Conservation (phyloP, 2,329 filamentous ascomycete species). For the Botrytis tulipae region DNA sequence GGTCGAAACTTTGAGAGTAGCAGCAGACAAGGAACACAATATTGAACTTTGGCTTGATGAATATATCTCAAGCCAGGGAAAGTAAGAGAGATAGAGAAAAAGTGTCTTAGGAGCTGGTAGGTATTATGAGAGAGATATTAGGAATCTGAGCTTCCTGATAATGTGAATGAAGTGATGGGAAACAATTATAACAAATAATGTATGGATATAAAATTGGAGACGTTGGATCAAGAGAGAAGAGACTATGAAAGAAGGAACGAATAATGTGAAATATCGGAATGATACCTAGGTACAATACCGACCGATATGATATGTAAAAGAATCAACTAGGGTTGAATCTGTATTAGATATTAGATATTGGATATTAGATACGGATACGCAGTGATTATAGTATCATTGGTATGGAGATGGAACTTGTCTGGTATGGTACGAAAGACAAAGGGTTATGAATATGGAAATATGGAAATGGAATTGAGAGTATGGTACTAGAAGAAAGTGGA, state of each 20-base stretch:
- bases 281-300: slow-evolving; percentile 11
- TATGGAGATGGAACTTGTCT: slow-evolving; percentile 1
- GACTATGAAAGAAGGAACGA: slow-evolving; percentile 13
- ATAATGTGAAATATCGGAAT: slow-evolving; percentile 16
- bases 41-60: background rate
- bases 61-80: background rate
- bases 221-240: background rate
- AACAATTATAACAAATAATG: slow-evolving; percentile 11
- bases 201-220: slow-evolving; percentile 15
- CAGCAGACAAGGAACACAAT: slow-evolving; percentile 4
- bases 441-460: slow-evolving; percentile 7
- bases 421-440: slow-evolving; percentile 13
- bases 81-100: background rate
- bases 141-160: slow-evolving; percentile 5
- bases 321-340: slow-evolving; percentile 16
- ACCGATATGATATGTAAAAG: slow-evolving; percentile 9
- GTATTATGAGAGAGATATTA: background rate
- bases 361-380: background rate
- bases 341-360: background rate
- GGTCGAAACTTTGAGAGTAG: slow-evolving; percentile 5
- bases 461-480: background rate
- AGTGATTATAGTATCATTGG: slow-evolving; percentile 14
- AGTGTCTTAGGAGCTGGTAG: background rate
- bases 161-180: background rate
- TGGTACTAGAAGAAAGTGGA: slow-evolving; percentile 12